These are phyloP conservation scores for Cardamine resedifolia DNA, from an alignment of 345 rosid genomes.

Conservation along the genomic window DNA sequence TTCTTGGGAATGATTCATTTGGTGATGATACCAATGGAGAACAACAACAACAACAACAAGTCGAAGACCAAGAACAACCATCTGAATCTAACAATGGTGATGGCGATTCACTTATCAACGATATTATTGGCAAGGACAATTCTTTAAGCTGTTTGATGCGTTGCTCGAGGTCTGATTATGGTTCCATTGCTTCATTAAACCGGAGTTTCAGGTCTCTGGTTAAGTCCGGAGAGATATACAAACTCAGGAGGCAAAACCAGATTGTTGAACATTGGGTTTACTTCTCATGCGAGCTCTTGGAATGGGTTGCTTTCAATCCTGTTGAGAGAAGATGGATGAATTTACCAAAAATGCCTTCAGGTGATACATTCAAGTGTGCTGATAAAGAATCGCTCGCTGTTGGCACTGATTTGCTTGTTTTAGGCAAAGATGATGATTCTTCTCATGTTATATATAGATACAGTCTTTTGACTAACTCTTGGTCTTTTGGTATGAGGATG, in stretches of 20 bases:
- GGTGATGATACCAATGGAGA: neutral
- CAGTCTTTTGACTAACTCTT: constrained; percentile 49
- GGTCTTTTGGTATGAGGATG: constrained; percentile 51
- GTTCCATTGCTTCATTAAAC: constrained; percentile 44
- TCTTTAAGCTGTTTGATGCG: constrained; percentile 60
- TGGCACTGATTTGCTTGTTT: constrained; percentile 60
- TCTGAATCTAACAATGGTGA: constrained; percentile 30
- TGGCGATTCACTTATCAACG: constrained; percentile 48
- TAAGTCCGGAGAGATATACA: constrained; percentile 51
- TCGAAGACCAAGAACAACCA: constrained; percentile 5
- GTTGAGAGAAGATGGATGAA: constrained; percentile 53
- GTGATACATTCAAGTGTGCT: constrained; percentile 43
- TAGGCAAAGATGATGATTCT: constrained; percentile 47
- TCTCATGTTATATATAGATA: constrained; percentile 43
- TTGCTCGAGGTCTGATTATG: constrained; percentile 63
- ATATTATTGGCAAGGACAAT: constrained; percentile 72
- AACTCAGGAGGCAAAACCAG: constrained; percentile 43
- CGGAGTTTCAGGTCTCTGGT: constrained; percentile 48
- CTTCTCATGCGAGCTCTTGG: constrained; percentile 60
- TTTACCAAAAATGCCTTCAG: constrained; percentile 57
- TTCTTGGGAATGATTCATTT: neutral
- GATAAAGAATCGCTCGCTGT: constrained; percentile 72
- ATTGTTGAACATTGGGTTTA: constrained; percentile 75
- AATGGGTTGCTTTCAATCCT: constrained; percentile 88
- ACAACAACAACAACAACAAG: constrained; percentile 6